Evolutionary conservation across 2,329 filamentous ascomycete species (phyloP).

Genomic region (Diaporthe destruens): DNA sequence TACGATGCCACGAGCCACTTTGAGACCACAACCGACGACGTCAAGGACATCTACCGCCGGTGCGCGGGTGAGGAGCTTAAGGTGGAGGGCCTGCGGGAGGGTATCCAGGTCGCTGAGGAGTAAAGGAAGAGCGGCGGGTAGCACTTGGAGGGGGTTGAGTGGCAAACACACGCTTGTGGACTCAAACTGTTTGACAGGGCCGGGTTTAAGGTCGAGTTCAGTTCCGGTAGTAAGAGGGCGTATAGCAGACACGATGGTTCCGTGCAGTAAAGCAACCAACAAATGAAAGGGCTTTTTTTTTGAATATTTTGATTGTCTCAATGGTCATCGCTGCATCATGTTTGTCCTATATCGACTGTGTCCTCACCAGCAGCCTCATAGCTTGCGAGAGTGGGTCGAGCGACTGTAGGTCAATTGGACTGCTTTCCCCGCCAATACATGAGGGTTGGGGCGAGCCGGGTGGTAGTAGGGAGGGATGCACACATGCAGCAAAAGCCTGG

Average conservation of each 20-base stretch:
- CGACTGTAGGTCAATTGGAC: not conserved
- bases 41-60: conserved; percentile 91
- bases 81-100: conserved; percentile 88
- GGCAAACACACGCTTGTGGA: not conserved
- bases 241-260: conserved; percentile 7
- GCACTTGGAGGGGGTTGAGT: not conserved
- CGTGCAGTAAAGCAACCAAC: conserved; percentile 21
- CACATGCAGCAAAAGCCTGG: not conserved
- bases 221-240: conserved; percentile 15
- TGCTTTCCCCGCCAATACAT: not conserved
- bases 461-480: not conserved
- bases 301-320: not conserved
- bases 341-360: not conserved
- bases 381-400: not conserved
- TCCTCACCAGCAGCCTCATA: not conserved
- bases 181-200: conserved; percentile 23
- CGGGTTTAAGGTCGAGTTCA: conserved; percentile 19
- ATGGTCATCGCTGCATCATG: not conserved
- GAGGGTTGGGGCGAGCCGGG: not conserved
- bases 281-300: conserved; percentile 27
- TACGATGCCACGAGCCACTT: conserved; percentile 99
- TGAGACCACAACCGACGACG: conserved; percentile 91
- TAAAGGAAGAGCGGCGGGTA: conserved; percentile 51
- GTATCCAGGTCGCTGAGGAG: conserved; percentile 79
- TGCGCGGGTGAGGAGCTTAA: conserved; percentile 87